Evolutionary conservation across 495 filamentous ascomycete genomes (phyloP).

Genomic region (Bathelium albidoporum): DNA sequence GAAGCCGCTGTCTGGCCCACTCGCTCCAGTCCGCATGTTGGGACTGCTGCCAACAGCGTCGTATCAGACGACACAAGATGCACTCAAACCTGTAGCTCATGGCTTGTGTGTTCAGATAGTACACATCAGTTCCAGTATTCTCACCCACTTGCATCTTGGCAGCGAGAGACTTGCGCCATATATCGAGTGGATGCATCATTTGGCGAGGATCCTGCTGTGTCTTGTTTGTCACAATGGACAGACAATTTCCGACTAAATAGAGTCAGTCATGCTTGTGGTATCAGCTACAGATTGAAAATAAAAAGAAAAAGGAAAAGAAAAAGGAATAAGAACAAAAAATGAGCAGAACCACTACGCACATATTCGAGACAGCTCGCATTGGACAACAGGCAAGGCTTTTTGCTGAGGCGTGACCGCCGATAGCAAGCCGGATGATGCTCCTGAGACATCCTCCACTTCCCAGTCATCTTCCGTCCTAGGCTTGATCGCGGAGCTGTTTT

Average conservation of each 20-base stretch:
- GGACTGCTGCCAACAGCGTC: constrained; percentile 10
- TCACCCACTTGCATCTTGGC: constrained; percentile 13
- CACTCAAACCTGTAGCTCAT: constrained; percentile 18
- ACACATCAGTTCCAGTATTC: constrained; percentile 15
- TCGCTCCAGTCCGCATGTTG: constrained; percentile 13
- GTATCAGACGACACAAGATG: constrained; percentile 15
- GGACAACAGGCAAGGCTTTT: constrained; percentile 15
- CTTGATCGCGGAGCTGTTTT: constrained; percentile 14
- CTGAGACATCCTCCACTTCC: constrained; percentile 13
- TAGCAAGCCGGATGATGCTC: constrained; percentile 13
- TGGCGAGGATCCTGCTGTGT: constrained; percentile 14
- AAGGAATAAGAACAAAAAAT: constrained; percentile 12
- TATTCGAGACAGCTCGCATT: constrained; percentile 14
- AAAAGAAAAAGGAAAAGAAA: constrained; percentile 6
- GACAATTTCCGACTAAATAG: constrained; percentile 3
- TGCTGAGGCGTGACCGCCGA: constrained; percentile 13
- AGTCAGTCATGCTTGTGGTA: constrained; percentile 5
- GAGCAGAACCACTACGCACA: constrained; percentile 13
- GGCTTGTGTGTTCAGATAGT: constrained; percentile 15
- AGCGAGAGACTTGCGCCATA: constrained; percentile 14
- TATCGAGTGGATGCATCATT: constrained; percentile 15
- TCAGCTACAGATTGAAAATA: constrained; percentile 4
- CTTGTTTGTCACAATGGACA: constrained; percentile 11
- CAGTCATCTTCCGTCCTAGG: constrained; percentile 16
- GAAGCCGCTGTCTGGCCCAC: constrained; percentile 13